Conservation (phyloP, 139 green algal genomes). For the Dunaliella primolecta region DNA sequence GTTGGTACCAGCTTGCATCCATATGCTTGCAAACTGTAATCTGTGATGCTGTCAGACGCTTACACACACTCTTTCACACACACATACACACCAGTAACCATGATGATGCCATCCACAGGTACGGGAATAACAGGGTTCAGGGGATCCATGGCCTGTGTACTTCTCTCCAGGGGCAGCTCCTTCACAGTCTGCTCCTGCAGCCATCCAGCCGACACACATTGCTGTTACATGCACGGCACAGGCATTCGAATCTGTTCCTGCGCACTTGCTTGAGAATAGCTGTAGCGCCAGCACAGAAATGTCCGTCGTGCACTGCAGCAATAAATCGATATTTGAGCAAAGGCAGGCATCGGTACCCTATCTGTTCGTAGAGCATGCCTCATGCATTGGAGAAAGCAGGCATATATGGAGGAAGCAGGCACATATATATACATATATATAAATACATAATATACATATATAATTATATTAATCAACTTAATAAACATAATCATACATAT, state of each 20-base stretch:
- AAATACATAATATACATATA: no score
- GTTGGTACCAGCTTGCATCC: no score
- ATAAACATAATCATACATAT: no score
- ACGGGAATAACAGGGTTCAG: constrained; percentile 5
- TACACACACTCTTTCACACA: constrained; percentile 79
- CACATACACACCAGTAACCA: constrained; percentile 48
- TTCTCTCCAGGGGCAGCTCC: not conserved
- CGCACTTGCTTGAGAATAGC: no score
- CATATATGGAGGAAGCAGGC: no score
- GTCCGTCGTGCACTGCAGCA: not conserved
- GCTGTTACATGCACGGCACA: not conserved
- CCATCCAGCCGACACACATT: not conserved
- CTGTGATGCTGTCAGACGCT: no score
- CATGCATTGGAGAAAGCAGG: no score
- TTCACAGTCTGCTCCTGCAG: not conserved
- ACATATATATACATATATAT: no score
- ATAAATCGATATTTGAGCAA: not conserved
- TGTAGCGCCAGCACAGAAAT: not conserved
- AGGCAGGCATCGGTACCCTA: no score
- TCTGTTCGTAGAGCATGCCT: no score
- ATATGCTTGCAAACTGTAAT: no score
- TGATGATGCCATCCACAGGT: constrained; percentile 37
- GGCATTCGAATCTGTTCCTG: not conserved
- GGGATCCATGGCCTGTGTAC: not conserved
- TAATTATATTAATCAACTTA: no score